Percentiles rank a stretch among this genome's conserved stretches.
These are phyloP conservation scores for Fragaria ananassa DNA, from an alignment of 306 rosid genomes.

Conservation along the genomic window DNA sequence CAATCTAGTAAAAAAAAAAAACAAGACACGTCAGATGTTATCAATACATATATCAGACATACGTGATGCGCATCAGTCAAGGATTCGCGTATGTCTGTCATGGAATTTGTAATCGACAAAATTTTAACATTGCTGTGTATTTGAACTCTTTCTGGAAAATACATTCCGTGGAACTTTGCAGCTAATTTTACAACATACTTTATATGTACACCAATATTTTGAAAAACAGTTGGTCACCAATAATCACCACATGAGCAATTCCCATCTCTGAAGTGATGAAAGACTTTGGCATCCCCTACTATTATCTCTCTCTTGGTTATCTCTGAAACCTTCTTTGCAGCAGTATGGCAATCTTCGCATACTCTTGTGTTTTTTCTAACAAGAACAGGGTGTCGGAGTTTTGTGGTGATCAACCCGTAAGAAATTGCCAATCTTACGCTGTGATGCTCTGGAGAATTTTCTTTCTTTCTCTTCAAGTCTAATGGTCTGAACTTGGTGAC, in stretches of 20 bases:
- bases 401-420: constrained; percentile 51
- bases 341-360: constrained; percentile 53
- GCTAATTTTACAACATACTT: background rate
- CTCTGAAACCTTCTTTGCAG: constrained; percentile 43
- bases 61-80: background rate
- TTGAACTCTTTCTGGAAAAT: background rate
- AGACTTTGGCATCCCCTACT: constrained; percentile 53
- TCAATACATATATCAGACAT: background rate
- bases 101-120: background rate
- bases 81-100: background rate
- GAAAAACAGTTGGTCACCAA: constrained; percentile 32
- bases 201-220: background rate
- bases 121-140: background rate
- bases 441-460: constrained; percentile 35
- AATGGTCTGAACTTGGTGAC: constrained; percentile 40
- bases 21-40: background rate
- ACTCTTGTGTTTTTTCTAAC: constrained; percentile 53
- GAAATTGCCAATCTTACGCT: constrained; percentile 57
- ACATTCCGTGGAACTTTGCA: background rate
- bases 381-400: constrained; percentile 44
- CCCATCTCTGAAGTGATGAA: constrained; percentile 57
- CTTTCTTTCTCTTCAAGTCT: constrained; percentile 33
- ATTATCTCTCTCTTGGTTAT: constrained; percentile 41
- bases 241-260: constrained; percentile 55
- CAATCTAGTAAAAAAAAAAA: background rate